Evolutionary conservation across 192 early-diverging fungal genomes (phyloP), one percentile per base, ranked within the genome.

Genomic region (Martensiomyces pterosporus): DNA sequence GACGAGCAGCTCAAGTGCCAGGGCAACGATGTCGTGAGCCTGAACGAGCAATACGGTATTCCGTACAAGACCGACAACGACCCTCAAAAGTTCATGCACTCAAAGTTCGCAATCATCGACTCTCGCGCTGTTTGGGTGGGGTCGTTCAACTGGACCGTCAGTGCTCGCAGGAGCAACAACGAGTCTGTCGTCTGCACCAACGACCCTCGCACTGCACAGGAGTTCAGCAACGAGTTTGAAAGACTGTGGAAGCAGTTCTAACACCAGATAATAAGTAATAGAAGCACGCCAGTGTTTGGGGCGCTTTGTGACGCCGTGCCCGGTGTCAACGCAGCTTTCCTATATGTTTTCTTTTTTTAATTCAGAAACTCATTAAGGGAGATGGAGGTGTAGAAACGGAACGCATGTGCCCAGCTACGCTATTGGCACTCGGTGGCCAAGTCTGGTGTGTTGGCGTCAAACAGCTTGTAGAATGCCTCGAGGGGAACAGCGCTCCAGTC

Each of bases 101-200:
- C 84, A 45, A 88, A 88, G 56, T 88, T 88, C 64, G 83, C 81
- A 2, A 52, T 84, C 17, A 67, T 84, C 26, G 81, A 84, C 55
- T 55, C 66, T 33, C 52, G 60, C 23, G 57, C 79, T 12, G 60
- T 85, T 7, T 79, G 81, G 59, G 66, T 74, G 25, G 85, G 85
- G 1, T 85, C 82, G 9, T 68, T 56, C 60, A 61, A 76, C 52
- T 72, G 66, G 49, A 67, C 61, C 21, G 55, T 67, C 34, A 62
- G 77, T 10, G 84, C 84, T 7, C 81, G 86, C 35, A 79, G 77
- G 35, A 69, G 77, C 44, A 88, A 88, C 61, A 78, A 77, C 27
- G 86, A 88, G 53, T 79, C 86, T 14, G 67, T 83, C 36, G 75
- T 84, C 14, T 73, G 83, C 52, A 85, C 81, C 24, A 84, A 85